Evolutionary conservation across 306 rosid species (phyloP), one percentile per base, ranked within the genome.

Genomic region (Acacia melanoxylon): DNA sequence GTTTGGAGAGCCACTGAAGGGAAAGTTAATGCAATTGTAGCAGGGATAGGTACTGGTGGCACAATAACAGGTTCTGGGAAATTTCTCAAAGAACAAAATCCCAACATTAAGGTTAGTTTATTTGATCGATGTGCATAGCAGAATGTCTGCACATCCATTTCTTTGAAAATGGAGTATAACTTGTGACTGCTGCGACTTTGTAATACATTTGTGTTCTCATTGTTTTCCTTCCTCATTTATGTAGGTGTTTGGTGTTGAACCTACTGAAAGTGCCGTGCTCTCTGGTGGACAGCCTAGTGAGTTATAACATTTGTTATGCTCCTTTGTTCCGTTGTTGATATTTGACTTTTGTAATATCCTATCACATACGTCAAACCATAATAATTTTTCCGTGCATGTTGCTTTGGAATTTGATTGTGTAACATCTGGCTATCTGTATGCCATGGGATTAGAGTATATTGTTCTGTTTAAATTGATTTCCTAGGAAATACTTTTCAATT

Each of bases 281-380:
- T 88, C 94, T 45, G 98, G 98, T 6, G 98, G 98, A 79, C 92
- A 91, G 85, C 97, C 92, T 70, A 93, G 94, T 93, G 84, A 85
- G 91, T 73, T 74, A 13, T 41, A 68, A 72, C 59, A 51, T 16
- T 10, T 48, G 65, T 22, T 58, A 10, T 58, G 65, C 65, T 58
- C 27, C 27, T n/a, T n/a, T 22, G 15, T 58, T 58, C 5, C 29
- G 9, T 9, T n/a, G 31, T 58, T 20, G 65, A 9, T 58, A 22
- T 45, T 54, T 41, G 44, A 35, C 6, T 68, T 62, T 51, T 29
- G 1, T 27, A 45, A 59, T 49, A 66, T 35, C 48, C 66, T 67
- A 46, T 61, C 51, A 22, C 40, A 78, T n/a, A 20, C 27, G 9
- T 29, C 29, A 20, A 80, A 14, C 71, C 11, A 51, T 12, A 42